Base-by-base conservation (phyloP, 2,329 filamentous ascomycete species). In the Moelleriella libera region DNA sequence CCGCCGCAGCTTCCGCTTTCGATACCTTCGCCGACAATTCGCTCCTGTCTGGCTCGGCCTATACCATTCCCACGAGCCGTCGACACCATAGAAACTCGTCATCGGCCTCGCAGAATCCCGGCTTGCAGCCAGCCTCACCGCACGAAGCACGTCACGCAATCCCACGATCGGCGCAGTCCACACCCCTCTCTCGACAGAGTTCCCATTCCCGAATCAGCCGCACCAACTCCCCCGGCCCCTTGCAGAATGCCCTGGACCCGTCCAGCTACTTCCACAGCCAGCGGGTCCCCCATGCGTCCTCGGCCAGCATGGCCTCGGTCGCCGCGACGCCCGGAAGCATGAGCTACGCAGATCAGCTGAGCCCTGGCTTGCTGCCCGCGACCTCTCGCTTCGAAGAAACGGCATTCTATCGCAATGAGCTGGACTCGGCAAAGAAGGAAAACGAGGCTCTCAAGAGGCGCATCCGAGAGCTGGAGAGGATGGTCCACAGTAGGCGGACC, bases 341-440 rank as follows among this genome's bases (percentile, higher is more conserved):
- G 10, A 52, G 51, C 21, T 47, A 52, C 8, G 55, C 60, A 45
- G 65, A 68, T 37, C 63, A 75, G 54, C 60, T 74, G 29, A 78
- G 75, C 9, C 75, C 76, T 0, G 69, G 71, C 3, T 60, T 79
- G 30, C 63, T 82, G 53, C 71, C 74, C 2, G 76, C 71, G 2
- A 82, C 78, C 0, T 61, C 69, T 9, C 71, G 79, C 10, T 81
- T 80, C 57, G 80, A 83, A 53, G 80, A 83, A 60, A 76, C 76
- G 1, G 74, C 72, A 0, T 73, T 71, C 50, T 78, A 77, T 54
- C 68, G 78, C 5, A 67, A 71, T 39, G 80, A 83, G 57, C 65
- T 83, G 0, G 80, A 83, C 29, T 63, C 56, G 5, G 75, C 76
- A 40, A 82, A 80, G 63, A 68, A 71, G 44, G 80, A 84, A 62